Conservation (phyloP, 805 yeast species). For the Wickerhamomyces bovis region DNA sequence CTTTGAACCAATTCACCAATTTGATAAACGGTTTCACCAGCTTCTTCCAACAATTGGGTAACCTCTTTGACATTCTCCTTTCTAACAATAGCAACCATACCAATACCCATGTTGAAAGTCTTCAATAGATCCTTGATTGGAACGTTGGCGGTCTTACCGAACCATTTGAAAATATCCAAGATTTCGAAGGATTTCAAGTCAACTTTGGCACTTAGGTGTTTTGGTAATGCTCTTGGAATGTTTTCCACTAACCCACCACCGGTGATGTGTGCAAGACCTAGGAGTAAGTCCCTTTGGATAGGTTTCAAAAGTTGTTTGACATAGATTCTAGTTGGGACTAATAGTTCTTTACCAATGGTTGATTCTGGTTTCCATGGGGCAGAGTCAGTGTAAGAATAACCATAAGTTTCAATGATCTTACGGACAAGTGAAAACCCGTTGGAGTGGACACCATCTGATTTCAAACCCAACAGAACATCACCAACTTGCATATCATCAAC, state of each 20-base stretch:
- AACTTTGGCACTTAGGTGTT: constrained; percentile 68
- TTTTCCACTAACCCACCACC: constrained; percentile 98
- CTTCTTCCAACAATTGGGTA: constrained; percentile 44
- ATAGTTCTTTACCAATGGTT: constrained; percentile 79
- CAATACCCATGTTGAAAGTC: constrained; percentile 94
- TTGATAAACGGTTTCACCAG: constrained; percentile 69
- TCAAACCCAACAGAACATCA: constrained; percentile 78
- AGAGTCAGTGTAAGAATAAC: constrained; percentile 58
- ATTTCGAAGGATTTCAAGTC: constrained; percentile 80
- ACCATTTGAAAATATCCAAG: constrained; percentile 90
- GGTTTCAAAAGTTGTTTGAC: constrained; percentile 84
- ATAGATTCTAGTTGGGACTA: constrained; percentile 89
- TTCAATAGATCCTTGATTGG: constrained; percentile 79
- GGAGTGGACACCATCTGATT: constrained; percentile 91
- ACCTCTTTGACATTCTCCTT: constrained; percentile 57
- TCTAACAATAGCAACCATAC: constrained; percentile 88
- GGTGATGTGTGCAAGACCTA: constrained; percentile 94
- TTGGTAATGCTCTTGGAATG: constrained; percentile 90
- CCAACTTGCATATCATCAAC: constrained; percentile 65
- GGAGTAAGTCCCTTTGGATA: constrained; percentile 56
- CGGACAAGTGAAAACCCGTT: constrained; percentile 95
- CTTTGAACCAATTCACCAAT: constrained; percentile 57
- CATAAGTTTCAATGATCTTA: constrained; percentile 76
- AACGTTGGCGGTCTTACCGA: constrained; percentile 85
- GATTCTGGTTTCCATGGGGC: constrained; percentile 81